Evolutionary conservation across 805 yeast species (phyloP).

Genomic region (Pichia exigua): DNA sequence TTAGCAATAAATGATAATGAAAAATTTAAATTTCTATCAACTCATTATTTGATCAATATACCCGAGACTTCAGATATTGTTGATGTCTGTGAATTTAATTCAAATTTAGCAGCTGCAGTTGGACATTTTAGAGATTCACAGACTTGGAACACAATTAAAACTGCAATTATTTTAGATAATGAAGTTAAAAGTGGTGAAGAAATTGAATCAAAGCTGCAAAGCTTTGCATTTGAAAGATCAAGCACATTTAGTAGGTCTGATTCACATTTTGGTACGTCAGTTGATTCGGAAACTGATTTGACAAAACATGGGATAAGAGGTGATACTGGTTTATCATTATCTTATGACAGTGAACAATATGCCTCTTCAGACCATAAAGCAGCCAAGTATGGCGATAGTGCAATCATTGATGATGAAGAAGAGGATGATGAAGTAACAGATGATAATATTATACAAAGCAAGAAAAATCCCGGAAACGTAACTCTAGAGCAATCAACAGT

Average conservation of each 20-base stretch:
- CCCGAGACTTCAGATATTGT: constrained; percentile 42
- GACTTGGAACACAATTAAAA: constrained; percentile 53
- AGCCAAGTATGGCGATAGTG: constrained; percentile 15
- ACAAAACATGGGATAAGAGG: neutral
- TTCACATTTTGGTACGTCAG: constrained; percentile 17
- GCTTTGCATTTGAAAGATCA: constrained; percentile 12
- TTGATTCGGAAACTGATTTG: constrained; percentile 13
- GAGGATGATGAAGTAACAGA: neutral
- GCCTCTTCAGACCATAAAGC: neutral
- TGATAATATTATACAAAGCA: neutral
- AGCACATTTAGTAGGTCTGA: constrained; percentile 14
- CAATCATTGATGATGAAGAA: constrained; percentile 20
- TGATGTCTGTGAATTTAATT: constrained; percentile 52
- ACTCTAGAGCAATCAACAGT: neutral
- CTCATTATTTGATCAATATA: constrained; percentile 38
- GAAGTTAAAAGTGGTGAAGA: constrained; percentile 7
- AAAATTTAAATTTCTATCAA: constrained; percentile 41
- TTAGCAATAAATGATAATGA: constrained; percentile 35
- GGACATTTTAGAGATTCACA: constrained; percentile 48
- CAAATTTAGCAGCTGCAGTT: constrained; percentile 46
- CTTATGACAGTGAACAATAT: constrained; percentile 2
- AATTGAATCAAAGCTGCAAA: constrained; percentile 8
- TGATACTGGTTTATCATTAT: neutral
- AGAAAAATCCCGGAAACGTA: neutral
- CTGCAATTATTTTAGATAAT: constrained; percentile 34